These are phyloP conservation scores for Backusella sp. DNA, from an alignment of 192 early-diverging fungal species.

Conservation along the genomic window DNA sequence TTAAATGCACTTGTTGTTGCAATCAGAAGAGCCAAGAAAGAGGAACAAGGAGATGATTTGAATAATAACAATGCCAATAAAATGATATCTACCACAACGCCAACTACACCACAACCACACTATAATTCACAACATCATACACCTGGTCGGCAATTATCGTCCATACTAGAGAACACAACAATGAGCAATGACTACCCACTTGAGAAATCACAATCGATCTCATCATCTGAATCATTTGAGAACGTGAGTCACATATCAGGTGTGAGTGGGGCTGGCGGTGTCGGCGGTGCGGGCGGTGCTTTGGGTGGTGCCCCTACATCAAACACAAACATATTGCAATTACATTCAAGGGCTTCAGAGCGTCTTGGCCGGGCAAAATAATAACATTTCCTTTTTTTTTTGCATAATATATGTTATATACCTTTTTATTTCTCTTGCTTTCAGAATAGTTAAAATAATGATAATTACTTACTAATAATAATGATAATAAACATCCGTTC, in stretches of 20 bases:
- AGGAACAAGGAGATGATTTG: not conserved
- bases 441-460: not conserved
- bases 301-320: conserved; percentile 27
- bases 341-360: conserved; percentile 25
- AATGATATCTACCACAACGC: not conserved
- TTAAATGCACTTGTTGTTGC: conserved; percentile 50
- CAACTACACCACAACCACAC: conserved; percentile 5
- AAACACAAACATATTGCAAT: not conserved
- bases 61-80: not conserved
- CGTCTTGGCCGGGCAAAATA: conserved; percentile 22
- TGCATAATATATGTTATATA: conserved; percentile 6
- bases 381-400: not conserved
- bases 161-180: conserved; percentile 6
- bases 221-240: conserved; percentile 26
- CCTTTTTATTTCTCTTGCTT: not conserved
- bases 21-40: conserved; percentile 37
- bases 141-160: conserved; percentile 1
- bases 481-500: not conserved
- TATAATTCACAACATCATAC: not conserved
- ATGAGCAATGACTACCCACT: not conserved
- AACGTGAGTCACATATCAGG: conserved; percentile 33
- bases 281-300: conserved; percentile 37
- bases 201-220: conserved; percentile 9
- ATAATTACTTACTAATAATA: not conserved
- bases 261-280: conserved; percentile 37